Conservation (phyloP, 352 stramenopile species). For the Globisporangium echinulatum region DNA sequence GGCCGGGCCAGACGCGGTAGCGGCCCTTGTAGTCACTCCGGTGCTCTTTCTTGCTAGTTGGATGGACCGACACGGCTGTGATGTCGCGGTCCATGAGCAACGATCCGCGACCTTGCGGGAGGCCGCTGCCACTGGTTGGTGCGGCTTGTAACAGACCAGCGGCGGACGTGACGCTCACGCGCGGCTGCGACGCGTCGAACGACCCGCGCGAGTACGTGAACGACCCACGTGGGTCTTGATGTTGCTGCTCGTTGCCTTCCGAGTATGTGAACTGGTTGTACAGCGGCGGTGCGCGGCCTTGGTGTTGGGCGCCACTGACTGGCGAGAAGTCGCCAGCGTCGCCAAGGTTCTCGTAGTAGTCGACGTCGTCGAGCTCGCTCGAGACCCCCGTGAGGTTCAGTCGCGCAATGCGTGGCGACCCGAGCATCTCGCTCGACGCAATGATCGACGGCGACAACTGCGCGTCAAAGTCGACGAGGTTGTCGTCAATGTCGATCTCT, state of each 20-base stretch:
- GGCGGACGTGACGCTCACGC: slow-evolving; percentile 5
- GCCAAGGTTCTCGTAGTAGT: slow-evolving; percentile 5
- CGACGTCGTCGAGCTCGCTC: slow-evolving; percentile 10
- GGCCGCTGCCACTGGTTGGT: not conserved
- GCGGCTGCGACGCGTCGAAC: slow-evolving; percentile 5
- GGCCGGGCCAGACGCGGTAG: slow-evolving; percentile 42
- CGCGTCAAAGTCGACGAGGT: not conserved
- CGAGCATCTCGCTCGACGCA: slow-evolving; percentile 23
- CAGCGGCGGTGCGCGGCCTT: not conserved
- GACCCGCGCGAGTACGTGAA: not conserved
- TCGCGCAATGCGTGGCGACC: slow-evolving; percentile 18
- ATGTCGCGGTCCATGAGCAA: slow-evolving; percentile 42
- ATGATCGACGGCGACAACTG: slow-evolving; percentile 19
- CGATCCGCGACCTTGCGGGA: slow-evolving; percentile 36
- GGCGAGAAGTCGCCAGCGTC: not conserved
- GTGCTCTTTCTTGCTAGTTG: slow-evolving; percentile 10
- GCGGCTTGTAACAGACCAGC: not conserved
- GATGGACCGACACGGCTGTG: slow-evolving; percentile 17
- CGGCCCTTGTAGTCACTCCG: slow-evolving; percentile 45
- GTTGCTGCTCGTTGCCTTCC: slow-evolving; percentile 4
- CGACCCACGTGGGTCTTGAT: slow-evolving; percentile 1
- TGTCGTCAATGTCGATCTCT: slow-evolving; percentile 7
- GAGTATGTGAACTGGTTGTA: slow-evolving; percentile 7
- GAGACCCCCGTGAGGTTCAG: slow-evolving; percentile 18
- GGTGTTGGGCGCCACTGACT: not conserved